A percentile compares a stretch with the other conserved stretches of the same genome.
phyloP scores from a whole-genome alignment of 2,329 filamentous ascomycete species.

The Pseudocercospora crystallina region DNA sequence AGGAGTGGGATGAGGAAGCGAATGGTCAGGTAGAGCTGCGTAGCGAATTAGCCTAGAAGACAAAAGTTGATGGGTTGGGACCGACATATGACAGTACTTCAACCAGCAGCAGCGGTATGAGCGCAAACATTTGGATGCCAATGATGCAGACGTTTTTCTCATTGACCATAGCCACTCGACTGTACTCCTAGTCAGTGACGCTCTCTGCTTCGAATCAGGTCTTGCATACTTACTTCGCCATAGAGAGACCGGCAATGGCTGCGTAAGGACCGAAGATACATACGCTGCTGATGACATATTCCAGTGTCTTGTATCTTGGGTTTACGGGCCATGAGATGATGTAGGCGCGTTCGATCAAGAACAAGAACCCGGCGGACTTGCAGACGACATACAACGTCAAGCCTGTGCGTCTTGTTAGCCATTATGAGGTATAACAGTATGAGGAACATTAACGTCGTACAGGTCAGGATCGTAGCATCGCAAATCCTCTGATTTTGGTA shows the following conservation, averaged over 20 bases:
- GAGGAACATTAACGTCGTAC: conserved; percentile 2
- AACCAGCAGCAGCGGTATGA: conserved; percentile 19
- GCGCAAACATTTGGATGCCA: conserved; percentile 17
- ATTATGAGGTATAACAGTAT: not conserved
- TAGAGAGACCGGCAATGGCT: conserved; percentile 13
- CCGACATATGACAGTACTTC: conserved; percentile 23
- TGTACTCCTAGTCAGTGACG: conserved; percentile 2
- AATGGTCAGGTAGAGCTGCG: conserved; percentile 21
- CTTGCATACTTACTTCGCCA: conserved; percentile 14
- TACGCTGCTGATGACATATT: conserved; percentile 21
- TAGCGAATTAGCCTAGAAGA: not conserved
- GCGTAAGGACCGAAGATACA: conserved; percentile 19
- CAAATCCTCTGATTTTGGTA: conserved; percentile 11
- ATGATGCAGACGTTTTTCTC: conserved; percentile 18
- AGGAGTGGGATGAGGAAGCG: conserved; percentile 23
- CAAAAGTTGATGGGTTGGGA: not conserved
- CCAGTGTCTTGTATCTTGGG: conserved; percentile 16
- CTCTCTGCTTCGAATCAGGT: not conserved
- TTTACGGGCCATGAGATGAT: conserved; percentile 24
- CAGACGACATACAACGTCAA: conserved; percentile 21
- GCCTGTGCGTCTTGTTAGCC: conserved; percentile 5
- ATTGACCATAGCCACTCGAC: conserved; percentile 16
- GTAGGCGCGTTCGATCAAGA: conserved; percentile 25
- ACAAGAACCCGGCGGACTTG: conserved; percentile 18
- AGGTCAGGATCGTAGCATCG: conserved; percentile 18